Evolutionary conservation across 495 filamentous ascomycete species (phyloP), one percentile per base, ranked within the genome.

Genomic region (Xylaria grammica): DNA sequence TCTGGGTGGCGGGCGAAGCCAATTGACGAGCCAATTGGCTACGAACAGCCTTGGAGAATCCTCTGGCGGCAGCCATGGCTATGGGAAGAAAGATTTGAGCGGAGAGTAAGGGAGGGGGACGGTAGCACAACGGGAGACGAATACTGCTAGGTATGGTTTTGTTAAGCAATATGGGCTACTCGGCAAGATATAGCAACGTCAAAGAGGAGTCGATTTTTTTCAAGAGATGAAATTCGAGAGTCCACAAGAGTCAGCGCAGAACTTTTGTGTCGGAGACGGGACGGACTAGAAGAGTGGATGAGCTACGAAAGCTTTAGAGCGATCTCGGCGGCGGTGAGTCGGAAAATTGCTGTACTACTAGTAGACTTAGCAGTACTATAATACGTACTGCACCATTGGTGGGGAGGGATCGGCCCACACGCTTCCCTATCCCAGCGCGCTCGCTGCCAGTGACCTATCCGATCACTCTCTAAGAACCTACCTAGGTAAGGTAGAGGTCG

Each of bases 41-140:
- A 80, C 91, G 91, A 76, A 95, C 83, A 78, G 90, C 91, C 85
- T 90, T 90, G 75, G 85, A 89, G 75, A 95, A 87, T 78, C 83
- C 87, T 82, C 89, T 86, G 53, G 93, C 91, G 53, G 93, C 91
- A 79, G 94, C 90, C 95, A 97, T 99, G 83, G 77, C 88, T 79
- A 78, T 49, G 60, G 61, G 40, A 11, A 24, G 27, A 55, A 45
- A 59, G 11, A 51, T 26, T 54, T 66, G 70, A 73, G 75, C 70
- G 78, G 73, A 63, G 75, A 74, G 55, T 63, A 56, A 68, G 65
- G 69, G 65, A 51, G 30, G 57, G 58, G 70, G 3, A 55, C 7
- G 22, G 34, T 17, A 13, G 17, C 6, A 19, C 51, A 5, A 24
- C 3, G 62, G 46, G 55, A 32, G 46, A 62, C 15, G 20, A 19